Evolutionary conservation across 768 basidiomycete species (phyloP).

Genomic region (Chalciporus chontae): DNA sequence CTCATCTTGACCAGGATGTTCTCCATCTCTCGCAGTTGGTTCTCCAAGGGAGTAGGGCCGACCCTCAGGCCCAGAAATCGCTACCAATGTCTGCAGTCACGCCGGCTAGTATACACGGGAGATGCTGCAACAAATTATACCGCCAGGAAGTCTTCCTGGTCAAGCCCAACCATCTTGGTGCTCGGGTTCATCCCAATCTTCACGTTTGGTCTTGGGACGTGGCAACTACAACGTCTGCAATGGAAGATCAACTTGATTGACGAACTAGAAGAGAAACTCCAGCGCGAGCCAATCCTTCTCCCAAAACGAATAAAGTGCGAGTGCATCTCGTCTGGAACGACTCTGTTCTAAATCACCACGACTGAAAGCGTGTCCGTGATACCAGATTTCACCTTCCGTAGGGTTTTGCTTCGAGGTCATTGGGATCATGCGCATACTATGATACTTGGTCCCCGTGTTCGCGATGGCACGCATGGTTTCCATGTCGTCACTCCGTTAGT

Average conservation of each 20-base stretch:
- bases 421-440: constrained; percentile 81
- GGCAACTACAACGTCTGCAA: constrained; percentile 90
- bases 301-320: constrained; percentile 86
- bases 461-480: constrained; percentile 84
- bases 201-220: constrained; percentile 85
- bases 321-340: constrained; percentile 14
- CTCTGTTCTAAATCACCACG: constrained; percentile 17
- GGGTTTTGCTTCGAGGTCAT: constrained; percentile 71
- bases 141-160: constrained; percentile 55
- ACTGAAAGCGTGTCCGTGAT: constrained; percentile 60
- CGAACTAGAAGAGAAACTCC: constrained; percentile 87
- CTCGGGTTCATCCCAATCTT: constrained; percentile 87
- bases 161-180: constrained; percentile 68
- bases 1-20: constrained; percentile 12
- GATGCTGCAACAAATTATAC: constrained; percentile 47
- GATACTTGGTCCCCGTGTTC: constrained; percentile 80
- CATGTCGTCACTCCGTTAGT: constrained; percentile 85
- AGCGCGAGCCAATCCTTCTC: constrained; percentile 70
- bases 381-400: constrained; percentile 87
- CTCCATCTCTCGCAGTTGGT: constrained; percentile 12
- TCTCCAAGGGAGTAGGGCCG: constrained; percentile 5
- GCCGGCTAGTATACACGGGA: constrained; percentile 15
- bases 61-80: constrained; percentile 10
- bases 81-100: constrained; percentile 4
- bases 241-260: constrained; percentile 96